Conservation (phyloP, 208 protist genomes). For the Naegleria fowleri region DNA sequence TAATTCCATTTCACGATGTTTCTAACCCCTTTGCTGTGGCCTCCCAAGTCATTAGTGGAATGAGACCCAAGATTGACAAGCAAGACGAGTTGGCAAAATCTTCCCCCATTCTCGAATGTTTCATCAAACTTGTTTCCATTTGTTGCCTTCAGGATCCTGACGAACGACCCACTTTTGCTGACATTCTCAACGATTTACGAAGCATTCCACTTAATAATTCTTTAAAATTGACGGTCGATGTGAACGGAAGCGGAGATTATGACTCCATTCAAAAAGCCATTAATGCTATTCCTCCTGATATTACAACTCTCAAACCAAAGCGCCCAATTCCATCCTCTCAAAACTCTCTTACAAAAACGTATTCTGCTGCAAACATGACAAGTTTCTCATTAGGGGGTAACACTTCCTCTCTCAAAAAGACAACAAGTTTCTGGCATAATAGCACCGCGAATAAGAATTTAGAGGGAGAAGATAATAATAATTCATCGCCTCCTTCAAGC, state of each 20-base stretch:
- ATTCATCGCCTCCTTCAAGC: too few species aligned
- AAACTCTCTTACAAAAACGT: not conserved
- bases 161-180: not conserved
- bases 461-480: not conserved
- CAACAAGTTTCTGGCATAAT: not conserved
- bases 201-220: not conserved
- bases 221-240: not conserved
- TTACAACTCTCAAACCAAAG: not conserved
- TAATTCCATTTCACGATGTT: not conserved
- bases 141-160: not conserved
- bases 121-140: not conserved
- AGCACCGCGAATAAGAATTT: not conserved
- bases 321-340: not conserved
- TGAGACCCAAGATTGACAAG: not conserved
- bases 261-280: not conserved
- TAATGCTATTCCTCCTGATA: not conserved
- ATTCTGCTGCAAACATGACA: not conserved
- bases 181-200: not conserved
- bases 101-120: not conserved
- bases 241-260: not conserved
- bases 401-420: not conserved
- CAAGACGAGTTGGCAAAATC: not conserved
- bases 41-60: not conserved
- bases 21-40: not conserved
- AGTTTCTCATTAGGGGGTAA: not conserved